These are phyloP conservation scores for Fraxinus quadrangulata DNA, from an alignment of 257 asterid species.

Conservation along the genomic window DNA sequence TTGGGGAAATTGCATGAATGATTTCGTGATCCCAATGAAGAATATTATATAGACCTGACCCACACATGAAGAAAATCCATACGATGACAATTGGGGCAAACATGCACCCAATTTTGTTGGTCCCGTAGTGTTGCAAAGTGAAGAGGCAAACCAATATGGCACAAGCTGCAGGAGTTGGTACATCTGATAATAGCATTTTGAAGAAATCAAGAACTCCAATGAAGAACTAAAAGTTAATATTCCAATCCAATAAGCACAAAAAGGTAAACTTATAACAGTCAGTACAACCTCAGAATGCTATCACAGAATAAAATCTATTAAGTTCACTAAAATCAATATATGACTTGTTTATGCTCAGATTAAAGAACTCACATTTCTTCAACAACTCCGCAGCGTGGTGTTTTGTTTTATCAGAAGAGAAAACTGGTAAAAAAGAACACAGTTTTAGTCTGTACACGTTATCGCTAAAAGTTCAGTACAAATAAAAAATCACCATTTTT, in stretches of 20 bases:
- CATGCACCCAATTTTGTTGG: constrained; percentile 68
- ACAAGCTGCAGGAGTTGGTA: constrained; percentile 85
- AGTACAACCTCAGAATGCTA: neutral
- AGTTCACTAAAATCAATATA: constrained; percentile 9
- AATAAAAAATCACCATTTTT: neutral
- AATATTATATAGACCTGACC: constrained; percentile 77
- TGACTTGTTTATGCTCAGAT: neutral
- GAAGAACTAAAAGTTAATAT: neutral
- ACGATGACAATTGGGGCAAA: constrained; percentile 87
- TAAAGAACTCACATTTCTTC: constrained; percentile 59
- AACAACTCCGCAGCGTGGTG: constrained; percentile 45
- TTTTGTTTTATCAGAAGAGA: constrained; percentile 53
- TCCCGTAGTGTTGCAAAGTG: constrained; percentile 85
- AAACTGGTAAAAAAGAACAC: constrained; percentile 40
- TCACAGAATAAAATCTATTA: constrained; percentile 1
- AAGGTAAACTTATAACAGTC: neutral
- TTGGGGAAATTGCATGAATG: constrained; percentile 74
- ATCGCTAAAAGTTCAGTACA: neutral
- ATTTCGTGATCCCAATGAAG: constrained; percentile 44
- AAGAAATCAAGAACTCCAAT: constrained; percentile 26
- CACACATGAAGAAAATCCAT: constrained; percentile 74
- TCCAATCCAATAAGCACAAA: neutral
- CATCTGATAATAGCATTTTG: constrained; percentile 46
- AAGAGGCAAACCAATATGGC: constrained; percentile 83
- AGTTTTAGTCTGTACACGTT: constrained; percentile 23